Percentiles rank a stretch among this genome's conserved stretches.
Evolutionary conservation across 441 rosid genomes (phyloP).

Genomic region (Mallotus repandus): DNA sequence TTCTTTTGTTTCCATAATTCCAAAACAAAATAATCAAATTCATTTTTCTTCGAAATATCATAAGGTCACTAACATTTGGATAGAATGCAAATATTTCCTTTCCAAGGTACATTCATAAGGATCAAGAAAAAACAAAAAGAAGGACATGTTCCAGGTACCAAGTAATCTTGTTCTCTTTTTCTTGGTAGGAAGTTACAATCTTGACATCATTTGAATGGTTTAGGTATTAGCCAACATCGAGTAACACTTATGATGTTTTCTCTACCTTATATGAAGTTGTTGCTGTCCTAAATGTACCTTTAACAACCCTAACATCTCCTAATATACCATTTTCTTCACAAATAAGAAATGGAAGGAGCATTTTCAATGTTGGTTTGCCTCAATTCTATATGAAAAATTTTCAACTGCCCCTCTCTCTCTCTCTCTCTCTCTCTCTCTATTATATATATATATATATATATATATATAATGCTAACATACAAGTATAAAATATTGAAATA

Average conservation of each 20-base stretch:
- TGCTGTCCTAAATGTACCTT: background rate
- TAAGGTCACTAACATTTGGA: too few relatives aligned
- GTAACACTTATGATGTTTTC: background rate
- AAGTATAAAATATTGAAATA: too few relatives aligned
- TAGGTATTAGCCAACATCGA: background rate
- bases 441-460: too few relatives aligned
- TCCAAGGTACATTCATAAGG: background rate
- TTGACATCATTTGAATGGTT: constrained; percentile 14
- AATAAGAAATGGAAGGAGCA: constrained; percentile 13
- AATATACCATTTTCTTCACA: background rate
- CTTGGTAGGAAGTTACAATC: constrained; percentile 7
- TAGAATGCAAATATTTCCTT: background rate
- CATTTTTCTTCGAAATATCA: background rate
- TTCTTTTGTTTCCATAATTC: background rate
- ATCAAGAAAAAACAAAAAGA: background rate
- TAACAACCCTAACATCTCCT: background rate
- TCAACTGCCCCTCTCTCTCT: too few relatives aligned
- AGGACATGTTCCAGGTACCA: background rate
- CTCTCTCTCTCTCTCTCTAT: too few relatives aligned
- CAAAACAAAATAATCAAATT: background rate
- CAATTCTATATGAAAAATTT: too few relatives aligned
- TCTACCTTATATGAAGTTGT: background rate
- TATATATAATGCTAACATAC: too few relatives aligned
- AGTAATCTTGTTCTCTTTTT: background rate
- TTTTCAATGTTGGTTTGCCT: constrained; percentile 8